Conservation (phyloP, 768 basidiomycete genomes). For the Kwoniella botswanensis region DNA sequence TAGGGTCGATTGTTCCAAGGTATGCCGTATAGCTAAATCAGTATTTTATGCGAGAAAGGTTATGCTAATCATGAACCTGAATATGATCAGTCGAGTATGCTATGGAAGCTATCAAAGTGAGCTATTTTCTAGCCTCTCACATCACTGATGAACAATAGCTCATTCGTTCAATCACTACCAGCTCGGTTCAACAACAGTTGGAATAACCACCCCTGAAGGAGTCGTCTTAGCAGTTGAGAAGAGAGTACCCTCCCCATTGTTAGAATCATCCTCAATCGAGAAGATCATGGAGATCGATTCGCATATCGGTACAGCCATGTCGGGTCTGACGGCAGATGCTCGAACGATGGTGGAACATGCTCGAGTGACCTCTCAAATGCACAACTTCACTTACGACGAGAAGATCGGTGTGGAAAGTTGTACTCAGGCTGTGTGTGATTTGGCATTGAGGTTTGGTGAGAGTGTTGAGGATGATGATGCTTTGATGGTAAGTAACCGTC, state of each 20-base stretch:
- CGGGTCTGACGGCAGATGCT: slow-evolving; percentile 90
- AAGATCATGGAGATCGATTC: slow-evolving; percentile 99
- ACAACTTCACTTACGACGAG: slow-evolving; percentile 96
- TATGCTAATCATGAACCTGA: slow-evolving; percentile 9
- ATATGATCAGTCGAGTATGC: slow-evolving; percentile 86
- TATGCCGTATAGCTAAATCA: slow-evolving; percentile 52
- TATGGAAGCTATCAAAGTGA: slow-evolving; percentile 96
- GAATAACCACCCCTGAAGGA: slow-evolving; percentile 86
- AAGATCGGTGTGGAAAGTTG: slow-evolving; percentile 95
- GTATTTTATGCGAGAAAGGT: neutral
- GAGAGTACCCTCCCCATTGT: slow-evolving; percentile 93
- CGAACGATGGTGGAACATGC: slow-evolving; percentile 99
- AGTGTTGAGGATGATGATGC: slow-evolving; percentile 99
- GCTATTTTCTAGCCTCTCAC: slow-evolving; percentile 5
- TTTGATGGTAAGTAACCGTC: slow-evolving; percentile 72
- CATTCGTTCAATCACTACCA: slow-evolving; percentile 53
- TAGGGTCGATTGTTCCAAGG: slow-evolving; percentile 97
- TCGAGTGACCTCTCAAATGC: slow-evolving; percentile 80
- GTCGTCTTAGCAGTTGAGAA: slow-evolving; percentile 96
- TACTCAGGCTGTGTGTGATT: slow-evolving; percentile 96
- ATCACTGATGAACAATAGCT: neutral
- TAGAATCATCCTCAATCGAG: slow-evolving; percentile 94
- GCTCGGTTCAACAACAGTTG: slow-evolving; percentile 98
- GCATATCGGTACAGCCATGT: slow-evolving; percentile 98
- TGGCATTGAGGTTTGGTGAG: slow-evolving; percentile 96